These are phyloP conservation scores for Vanderwaltozyma tropicalis DNA, from an alignment of 805 yeast genomes.

Conservation along the genomic window DNA sequence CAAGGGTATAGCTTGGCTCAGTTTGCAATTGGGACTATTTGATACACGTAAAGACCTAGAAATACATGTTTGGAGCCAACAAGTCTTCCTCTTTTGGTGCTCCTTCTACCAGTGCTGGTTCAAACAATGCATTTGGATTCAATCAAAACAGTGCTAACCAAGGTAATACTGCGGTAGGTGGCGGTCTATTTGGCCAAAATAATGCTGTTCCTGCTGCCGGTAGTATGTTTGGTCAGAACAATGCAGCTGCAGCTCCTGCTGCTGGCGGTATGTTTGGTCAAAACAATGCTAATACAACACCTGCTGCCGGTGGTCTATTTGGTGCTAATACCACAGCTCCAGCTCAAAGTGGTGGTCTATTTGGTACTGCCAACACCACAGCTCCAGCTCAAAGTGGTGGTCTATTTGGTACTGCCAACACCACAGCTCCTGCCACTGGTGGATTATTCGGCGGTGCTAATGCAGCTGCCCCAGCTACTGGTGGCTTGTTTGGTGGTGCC, in stretches of 20 bases:
- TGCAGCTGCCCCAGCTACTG: slow-evolving; percentile 9
- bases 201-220: background rate
- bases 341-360: slow-evolving; percentile 13
- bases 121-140: no score
- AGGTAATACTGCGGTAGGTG: no score
- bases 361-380: no score
- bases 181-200: background rate
- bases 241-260: background rate
- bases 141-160: no score
- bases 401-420: background rate
- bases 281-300: no score
- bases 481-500: slow-evolving; percentile 18
- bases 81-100: background rate
- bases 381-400: no score
- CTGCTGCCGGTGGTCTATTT: background rate
- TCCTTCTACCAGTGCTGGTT: background rate
- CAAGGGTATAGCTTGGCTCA: no score
- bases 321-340: background rate
- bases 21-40: no score
- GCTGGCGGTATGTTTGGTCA: background rate
- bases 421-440: slow-evolving; percentile 8
- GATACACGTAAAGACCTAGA: no score
- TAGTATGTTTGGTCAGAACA: no score
- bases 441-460: slow-evolving; percentile 17
- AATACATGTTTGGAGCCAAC: no score